These are phyloP conservation scores for Podospora didyma DNA, from an alignment of 495 filamentous ascomycete genomes.

Conservation along the genomic window DNA sequence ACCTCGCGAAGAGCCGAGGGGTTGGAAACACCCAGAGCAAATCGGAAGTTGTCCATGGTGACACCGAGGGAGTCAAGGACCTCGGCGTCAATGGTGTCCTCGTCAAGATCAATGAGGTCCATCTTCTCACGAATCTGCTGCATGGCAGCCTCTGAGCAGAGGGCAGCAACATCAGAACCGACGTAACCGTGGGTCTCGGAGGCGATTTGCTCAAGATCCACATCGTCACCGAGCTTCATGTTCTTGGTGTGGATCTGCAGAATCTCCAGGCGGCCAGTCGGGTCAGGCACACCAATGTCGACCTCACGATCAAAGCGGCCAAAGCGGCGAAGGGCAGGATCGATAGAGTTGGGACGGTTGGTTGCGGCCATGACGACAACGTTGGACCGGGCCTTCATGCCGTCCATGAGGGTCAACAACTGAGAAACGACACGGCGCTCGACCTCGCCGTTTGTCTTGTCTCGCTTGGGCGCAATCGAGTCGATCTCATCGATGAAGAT, in stretches of 20 bases:
- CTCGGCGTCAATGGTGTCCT: slow-evolving; percentile 98
- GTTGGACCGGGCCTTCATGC: slow-evolving; percentile 98
- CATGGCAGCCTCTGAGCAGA: slow-evolving; percentile 99
- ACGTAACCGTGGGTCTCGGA: slow-evolving; percentile 99
- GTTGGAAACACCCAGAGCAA: slow-evolving; percentile 95
- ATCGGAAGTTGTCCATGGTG: slow-evolving; percentile 99
- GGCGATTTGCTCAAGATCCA: slow-evolving; percentile 94
- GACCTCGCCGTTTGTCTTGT: slow-evolving; percentile 99
- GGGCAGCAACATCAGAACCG: slow-evolving; percentile 96
- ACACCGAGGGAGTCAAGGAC: slow-evolving; percentile 97
- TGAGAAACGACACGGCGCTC: slow-evolving; percentile 98
- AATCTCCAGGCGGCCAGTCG: slow-evolving; percentile 97
- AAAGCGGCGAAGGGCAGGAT: slow-evolving; percentile 93
- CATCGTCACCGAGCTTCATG: slow-evolving; percentile 98
- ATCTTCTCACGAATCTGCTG: slow-evolving; percentile 99
- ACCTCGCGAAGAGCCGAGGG: slow-evolving; percentile 98
- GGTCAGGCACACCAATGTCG: slow-evolving; percentile 96
- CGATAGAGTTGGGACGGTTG: slow-evolving; percentile 96
- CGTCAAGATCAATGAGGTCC: slow-evolving; percentile 98
- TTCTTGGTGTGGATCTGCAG: slow-evolving; percentile 99
- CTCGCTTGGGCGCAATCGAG: slow-evolving; percentile 97
- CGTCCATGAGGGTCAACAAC: slow-evolving; percentile 96
- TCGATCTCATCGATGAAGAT: slow-evolving; percentile 99
- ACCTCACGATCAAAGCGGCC: slow-evolving; percentile 98
- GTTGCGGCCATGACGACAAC: slow-evolving; percentile 98